phyloP scores from a whole-genome alignment of 768 basidiomycete genomes.

The Lactarius trivialis region DNA sequence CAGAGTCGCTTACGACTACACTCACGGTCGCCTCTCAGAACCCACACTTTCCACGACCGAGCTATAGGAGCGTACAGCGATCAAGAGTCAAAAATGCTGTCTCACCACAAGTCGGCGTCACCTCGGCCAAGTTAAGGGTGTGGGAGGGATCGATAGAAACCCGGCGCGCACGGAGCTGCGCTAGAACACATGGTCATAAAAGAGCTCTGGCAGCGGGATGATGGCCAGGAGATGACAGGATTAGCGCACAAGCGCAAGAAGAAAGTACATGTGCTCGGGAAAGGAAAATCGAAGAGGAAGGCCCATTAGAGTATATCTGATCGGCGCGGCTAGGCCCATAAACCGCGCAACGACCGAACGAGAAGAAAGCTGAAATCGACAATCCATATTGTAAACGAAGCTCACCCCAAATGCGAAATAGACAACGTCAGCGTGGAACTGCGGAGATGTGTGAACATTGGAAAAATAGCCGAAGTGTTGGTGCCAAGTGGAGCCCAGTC shows the following conservation, averaged over 20 bases:
- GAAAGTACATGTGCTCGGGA: conserved; percentile 15
- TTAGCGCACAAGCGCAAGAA: conserved; percentile 20
- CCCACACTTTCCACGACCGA: conserved; percentile 5
- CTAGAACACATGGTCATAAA: conserved; percentile 9
- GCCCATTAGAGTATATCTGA: conserved; percentile 24
- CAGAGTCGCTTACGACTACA: neutral
- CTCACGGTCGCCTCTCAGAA: conserved; percentile 12
- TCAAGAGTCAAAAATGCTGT: neutral
- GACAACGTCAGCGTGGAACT: conserved; percentile 21
- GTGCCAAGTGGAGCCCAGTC: neutral
- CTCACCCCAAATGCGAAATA: conserved; percentile 27
- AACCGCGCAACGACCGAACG: conserved; percentile 11
- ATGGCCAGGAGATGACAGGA: conserved; percentile 5
- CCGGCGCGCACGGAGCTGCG: neutral
- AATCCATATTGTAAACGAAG: conserved; percentile 24
- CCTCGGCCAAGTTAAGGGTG: neutral
- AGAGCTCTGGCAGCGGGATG: conserved; percentile 1
- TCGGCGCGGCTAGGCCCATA: conserved; percentile 21
- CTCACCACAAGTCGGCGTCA: neutral
- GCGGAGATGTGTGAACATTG: conserved; percentile 13
- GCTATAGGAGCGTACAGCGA: neutral
- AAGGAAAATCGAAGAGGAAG: conserved; percentile 7
- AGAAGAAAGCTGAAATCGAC: conserved; percentile 16
- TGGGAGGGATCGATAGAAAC: neutral
- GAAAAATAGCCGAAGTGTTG: conserved; percentile 8